Conservation (phyloP, 2,329 filamentous ascomycete genomes). For the Aspergillus pseudoviridinutans region DNA sequence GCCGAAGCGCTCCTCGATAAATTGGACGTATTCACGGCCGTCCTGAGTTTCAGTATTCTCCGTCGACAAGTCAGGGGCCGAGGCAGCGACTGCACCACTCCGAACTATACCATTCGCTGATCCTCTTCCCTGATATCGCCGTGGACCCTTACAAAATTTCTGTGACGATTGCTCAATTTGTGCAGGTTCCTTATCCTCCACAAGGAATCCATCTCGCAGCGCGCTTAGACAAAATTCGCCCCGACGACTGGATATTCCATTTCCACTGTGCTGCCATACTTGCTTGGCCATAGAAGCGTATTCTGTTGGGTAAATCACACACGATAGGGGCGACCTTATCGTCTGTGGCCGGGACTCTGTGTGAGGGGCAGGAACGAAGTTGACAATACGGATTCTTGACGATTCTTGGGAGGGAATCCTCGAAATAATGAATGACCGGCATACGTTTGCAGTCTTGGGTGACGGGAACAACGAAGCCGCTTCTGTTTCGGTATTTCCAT, state of each 20-base stretch:
- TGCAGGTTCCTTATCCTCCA: constrained; percentile 42
- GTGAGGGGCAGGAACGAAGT: constrained; percentile 56
- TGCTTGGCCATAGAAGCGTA: constrained; percentile 74
- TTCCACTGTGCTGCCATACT: constrained; percentile 96
- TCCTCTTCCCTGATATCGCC: constrained; percentile 67
- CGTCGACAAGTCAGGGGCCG: constrained; percentile 29
- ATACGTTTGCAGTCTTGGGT: constrained; percentile 63
- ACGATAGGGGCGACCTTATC: constrained; percentile 60
- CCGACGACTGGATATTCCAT: constrained; percentile 84
- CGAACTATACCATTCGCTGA: constrained; percentile 45
- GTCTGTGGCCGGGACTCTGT: constrained; percentile 57
- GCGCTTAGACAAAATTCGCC: constrained; percentile 83
- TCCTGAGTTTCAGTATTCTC: constrained; percentile 31
- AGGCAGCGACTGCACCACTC: constrained; percentile 32
- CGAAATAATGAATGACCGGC: constrained; percentile 65
- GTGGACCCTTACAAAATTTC: constrained; percentile 64
- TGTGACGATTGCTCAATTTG: constrained; percentile 20
- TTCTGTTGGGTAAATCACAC: constrained; percentile 66
- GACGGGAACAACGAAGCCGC: constrained; percentile 80
- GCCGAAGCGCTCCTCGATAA: constrained; percentile 91
- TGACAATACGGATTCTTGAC: constrained; percentile 53
- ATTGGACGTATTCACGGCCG: constrained; percentile 66
- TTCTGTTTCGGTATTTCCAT: constrained; percentile 54
- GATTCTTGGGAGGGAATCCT: constrained; percentile 28
- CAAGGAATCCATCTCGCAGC: constrained; percentile 65